Conservation (phyloP, 176 grass and related monocot genomes). For the Neostapfia colusana region DNA sequence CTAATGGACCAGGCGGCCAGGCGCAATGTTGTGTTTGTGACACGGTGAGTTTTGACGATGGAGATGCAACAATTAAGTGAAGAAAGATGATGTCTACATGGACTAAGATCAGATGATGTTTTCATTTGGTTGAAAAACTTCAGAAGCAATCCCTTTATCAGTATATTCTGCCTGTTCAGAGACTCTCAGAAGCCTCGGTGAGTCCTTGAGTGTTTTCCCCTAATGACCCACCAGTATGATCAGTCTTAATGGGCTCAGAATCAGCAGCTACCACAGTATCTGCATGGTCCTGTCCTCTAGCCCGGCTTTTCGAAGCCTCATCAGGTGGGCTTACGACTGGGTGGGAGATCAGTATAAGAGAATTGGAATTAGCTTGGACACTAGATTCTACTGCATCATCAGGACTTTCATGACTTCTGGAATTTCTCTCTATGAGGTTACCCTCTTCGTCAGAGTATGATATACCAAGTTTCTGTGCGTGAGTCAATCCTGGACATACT, state of each 20-base stretch:
- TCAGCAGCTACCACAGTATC: conserved; percentile 27
- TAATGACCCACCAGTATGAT: neutral
- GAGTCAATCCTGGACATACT: conserved; percentile 72
- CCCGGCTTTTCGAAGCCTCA: neutral
- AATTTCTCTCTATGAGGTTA: conserved; percentile 40
- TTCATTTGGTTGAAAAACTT: conserved; percentile 32
- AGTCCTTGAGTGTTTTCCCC: conserved; percentile 10
- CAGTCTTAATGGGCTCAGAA: conserved; percentile 22
- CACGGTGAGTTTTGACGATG: neutral
- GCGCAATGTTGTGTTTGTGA: neutral
- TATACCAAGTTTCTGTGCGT: conserved; percentile 82
- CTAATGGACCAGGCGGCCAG: too few species aligned
- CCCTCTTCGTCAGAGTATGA: conserved; percentile 53
- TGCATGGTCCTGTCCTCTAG: conserved; percentile 1
- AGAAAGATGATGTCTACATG: neutral
- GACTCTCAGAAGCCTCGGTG: conserved; percentile 5
- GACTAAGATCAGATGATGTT: conserved; percentile 38
- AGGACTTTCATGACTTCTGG: conserved; percentile 26
- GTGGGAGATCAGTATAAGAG: conserved; percentile 53
- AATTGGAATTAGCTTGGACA: conserved; percentile 39
- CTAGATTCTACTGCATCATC: conserved; percentile 39
- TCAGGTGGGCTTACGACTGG: neutral
- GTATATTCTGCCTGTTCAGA: conserved; percentile 35
- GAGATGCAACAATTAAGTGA: neutral
- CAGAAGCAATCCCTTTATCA: conserved; percentile 43